Evolutionary conservation across 148 eudicot genomes (phyloP), one percentile per base, ranked within the genome.

Genomic region (Limonium bicolor): DNA sequence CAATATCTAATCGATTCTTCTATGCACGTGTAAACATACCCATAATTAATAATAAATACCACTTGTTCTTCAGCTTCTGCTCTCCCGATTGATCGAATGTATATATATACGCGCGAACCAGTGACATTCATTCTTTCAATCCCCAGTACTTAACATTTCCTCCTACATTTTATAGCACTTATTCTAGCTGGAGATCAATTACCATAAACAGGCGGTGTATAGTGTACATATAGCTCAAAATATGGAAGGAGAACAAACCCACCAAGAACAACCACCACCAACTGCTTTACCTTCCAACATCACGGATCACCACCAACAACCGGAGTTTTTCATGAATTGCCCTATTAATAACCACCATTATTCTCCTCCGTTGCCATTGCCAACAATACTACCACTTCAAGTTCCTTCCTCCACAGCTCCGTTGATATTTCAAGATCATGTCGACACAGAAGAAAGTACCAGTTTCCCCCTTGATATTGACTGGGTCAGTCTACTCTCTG

Each of bases 401-500:
- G 4, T 16, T 3, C 14, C 14, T 34, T 16, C 11, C 7, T 10
- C 37, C 14, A 10, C 37, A 0, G 14, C 4, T 34, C 11, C 37
- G 7, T 3, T 34, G 11, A n/a, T 34, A 34, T 16, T 34, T n/a
- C 37, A n/a, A 4, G 14, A 4, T 10, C 4, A 34, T 10, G 37
- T 10, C 3, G 37, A 16, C 11, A 3, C 37, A 34, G 42, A 7
- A 20, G 7, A 13, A 36, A 11, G 42, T 15, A 4, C 42, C 16
- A 14, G 42, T 14, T n/a, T 2, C 42, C n/a, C n/a, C 17, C 24
- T 50, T 14, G 42, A 50, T 24, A 50, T 50, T 5, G 54, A 50
- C 42, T 50, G 54, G 54, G 54, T 16, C 15, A 34, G 18, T 33
- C 42, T 50, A 34, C 54, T 50, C 42, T 31, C 36, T 20, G 53